Conservation (phyloP, 352 stramenopile genomes). For the Globisporangium cystogenes region DNA sequence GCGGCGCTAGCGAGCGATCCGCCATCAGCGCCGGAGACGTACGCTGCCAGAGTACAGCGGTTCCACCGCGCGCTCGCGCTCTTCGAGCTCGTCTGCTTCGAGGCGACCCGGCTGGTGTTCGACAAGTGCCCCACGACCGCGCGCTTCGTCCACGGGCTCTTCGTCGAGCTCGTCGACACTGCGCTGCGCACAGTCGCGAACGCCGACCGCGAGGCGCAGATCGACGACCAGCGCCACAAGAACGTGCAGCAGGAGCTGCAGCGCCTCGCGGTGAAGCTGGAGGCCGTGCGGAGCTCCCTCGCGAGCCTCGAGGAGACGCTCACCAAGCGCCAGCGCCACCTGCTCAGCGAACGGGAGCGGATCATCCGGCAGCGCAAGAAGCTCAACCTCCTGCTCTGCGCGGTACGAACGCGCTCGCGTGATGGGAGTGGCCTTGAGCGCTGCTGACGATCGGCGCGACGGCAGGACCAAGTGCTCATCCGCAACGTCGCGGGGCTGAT, state of each 20-base stretch:
- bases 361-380: conserved; percentile 50
- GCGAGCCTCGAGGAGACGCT: conserved; percentile 29
- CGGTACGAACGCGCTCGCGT: conserved; percentile 13
- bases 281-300: conserved; percentile 17
- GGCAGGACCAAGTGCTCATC: conserved; percentile 38
- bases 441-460: no score
- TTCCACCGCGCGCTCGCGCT: conserved; percentile 22
- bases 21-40: background rate
- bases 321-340: conserved; percentile 21
- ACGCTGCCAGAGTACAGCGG: background rate
- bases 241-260: conserved; percentile 35
- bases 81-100: conserved; percentile 35
- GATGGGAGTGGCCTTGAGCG: no score
- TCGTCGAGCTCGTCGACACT: conserved; percentile 27
- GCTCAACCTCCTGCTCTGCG: conserved; percentile 36
- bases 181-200: conserved; percentile 19
- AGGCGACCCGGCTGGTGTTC: conserved; percentile 42
- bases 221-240: conserved; percentile 33
- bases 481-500: conserved; percentile 21
- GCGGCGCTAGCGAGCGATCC: background rate
- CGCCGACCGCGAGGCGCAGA: conserved; percentile 27
- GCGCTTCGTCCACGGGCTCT: conserved; percentile 42
- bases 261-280: conserved; percentile 20
- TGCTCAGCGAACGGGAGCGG: conserved; percentile 32
- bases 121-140: conserved; percentile 53